Conservation (phyloP, 2,329 filamentous ascomycete species). For the Polychaeton citri region DNA sequence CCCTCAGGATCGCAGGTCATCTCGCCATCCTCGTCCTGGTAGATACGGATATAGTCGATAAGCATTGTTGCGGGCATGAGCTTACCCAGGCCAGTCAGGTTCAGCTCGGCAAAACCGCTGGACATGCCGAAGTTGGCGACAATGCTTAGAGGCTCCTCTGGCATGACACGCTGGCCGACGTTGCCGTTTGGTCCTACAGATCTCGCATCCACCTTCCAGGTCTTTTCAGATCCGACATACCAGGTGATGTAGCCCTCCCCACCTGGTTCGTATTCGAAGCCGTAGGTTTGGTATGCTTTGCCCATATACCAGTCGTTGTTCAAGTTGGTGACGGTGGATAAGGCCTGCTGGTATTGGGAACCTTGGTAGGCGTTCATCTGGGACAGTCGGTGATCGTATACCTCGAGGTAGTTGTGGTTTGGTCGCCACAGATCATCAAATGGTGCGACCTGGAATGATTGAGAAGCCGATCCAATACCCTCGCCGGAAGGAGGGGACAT, state of each 20-base stretch:
- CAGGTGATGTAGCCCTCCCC: slow-evolving; percentile 49
- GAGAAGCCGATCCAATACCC: slow-evolving; percentile 49
- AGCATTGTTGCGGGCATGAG: slow-evolving; percentile 51
- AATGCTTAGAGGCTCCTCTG: slow-evolving; percentile 53
- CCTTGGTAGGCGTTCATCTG: slow-evolving; percentile 48
- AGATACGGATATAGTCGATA: slow-evolving; percentile 58
- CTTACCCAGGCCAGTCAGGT: slow-evolving; percentile 41
- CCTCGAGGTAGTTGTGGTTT: slow-evolving; percentile 47
- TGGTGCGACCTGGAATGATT: slow-evolving; percentile 54
- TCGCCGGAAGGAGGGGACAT: slow-evolving; percentile 36
- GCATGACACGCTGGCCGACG: slow-evolving; percentile 50
- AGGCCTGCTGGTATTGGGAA: slow-evolving; percentile 48
- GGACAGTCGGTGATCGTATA: slow-evolving; percentile 48
- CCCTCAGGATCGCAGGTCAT: slow-evolving; percentile 56
- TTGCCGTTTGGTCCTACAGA: slow-evolving; percentile 57
- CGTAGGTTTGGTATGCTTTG: slow-evolving; percentile 48
- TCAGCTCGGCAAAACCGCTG: slow-evolving; percentile 48
- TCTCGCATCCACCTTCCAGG: slow-evolving; percentile 48
- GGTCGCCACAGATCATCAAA: slow-evolving; percentile 60
- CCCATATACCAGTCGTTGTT: slow-evolving; percentile 57
- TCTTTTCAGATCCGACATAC: slow-evolving; percentile 52
- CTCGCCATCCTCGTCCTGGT: slow-evolving; percentile 47
- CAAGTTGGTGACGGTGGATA: slow-evolving; percentile 47
- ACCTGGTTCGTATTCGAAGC: slow-evolving; percentile 51
- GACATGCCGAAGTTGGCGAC: slow-evolving; percentile 61